Conservation (phyloP, 2,329 filamentous ascomycete genomes). For the Coniella lustricola region DNA sequence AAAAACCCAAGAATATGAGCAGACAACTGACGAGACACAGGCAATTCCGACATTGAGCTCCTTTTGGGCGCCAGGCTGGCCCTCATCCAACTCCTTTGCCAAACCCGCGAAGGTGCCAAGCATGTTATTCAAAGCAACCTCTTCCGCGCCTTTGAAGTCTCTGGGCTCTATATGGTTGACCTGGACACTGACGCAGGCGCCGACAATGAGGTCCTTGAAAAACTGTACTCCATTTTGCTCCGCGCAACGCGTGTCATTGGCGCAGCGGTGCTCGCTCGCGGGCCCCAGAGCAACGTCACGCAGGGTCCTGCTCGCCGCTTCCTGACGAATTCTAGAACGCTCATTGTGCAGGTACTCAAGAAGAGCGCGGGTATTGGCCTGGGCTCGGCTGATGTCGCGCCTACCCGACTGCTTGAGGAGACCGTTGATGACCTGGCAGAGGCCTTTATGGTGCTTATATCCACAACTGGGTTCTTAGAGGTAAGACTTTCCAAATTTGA, state of each 20-base stretch:
- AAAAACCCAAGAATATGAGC: not conserved
- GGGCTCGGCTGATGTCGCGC: conserved; percentile 15
- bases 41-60: conserved; percentile 37
- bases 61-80: conserved; percentile 67
- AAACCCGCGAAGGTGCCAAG: conserved; percentile 76
- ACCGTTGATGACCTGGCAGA: conserved; percentile 73
- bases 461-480: conserved; percentile 78
- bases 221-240: conserved; percentile 78
- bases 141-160: conserved; percentile 72
- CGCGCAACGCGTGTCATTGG: conserved; percentile 75
- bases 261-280: conserved; percentile 72
- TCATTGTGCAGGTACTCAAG: conserved; percentile 87
- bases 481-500: conserved; percentile 42
- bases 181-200: conserved; percentile 78
- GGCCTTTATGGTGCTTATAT: conserved; percentile 75
- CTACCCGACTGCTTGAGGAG: conserved; percentile 39
- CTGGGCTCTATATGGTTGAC: conserved; percentile 80
- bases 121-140: conserved; percentile 85
- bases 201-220: conserved; percentile 63
- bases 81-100: conserved; percentile 75
- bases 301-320: conserved; percentile 64
- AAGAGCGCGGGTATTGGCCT: conserved; percentile 65
- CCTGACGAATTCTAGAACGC: conserved; percentile 71
- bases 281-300: conserved; percentile 77
- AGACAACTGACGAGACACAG: conserved; percentile 20